phyloP scores from a whole-genome alignment of 1,284 basidiomycete species.

The Ceratobasidium sp. region DNA sequence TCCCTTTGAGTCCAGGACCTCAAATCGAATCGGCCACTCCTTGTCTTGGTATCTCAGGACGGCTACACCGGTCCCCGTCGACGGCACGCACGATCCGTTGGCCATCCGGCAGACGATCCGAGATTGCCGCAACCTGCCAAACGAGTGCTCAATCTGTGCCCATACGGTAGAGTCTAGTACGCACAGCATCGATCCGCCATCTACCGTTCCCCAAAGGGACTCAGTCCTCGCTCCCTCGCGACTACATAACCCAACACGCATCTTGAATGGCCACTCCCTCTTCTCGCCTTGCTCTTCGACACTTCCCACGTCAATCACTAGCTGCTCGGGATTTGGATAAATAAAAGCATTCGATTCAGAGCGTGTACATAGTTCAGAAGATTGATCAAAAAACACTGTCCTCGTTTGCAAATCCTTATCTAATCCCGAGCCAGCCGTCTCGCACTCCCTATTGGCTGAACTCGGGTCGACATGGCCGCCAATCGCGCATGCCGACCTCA shows the following conservation, averaged over 20 bases:
- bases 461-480: not conserved
- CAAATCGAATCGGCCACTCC: not conserved
- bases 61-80: not conserved
- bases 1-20: slow-evolving; percentile 10
- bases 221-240: too few relatives aligned
- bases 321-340: not conserved
- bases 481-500: not conserved
- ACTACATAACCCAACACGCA: too few relatives aligned
- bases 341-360: not conserved
- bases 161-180: not conserved
- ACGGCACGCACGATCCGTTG: slow-evolving; percentile 1
- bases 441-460: too few relatives aligned
- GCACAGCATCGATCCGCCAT: slow-evolving; percentile 20
- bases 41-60: not conserved
- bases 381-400: not conserved
- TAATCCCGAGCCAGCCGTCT: too few relatives aligned
- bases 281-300: not conserved
- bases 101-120: slow-evolving; percentile 17
- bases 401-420: too few relatives aligned
- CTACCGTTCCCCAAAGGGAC: slow-evolving; percentile 7
- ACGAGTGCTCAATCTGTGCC: not conserved
- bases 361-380: too few relatives aligned
- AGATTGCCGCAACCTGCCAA: not conserved
- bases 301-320: not conserved
- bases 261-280: not conserved